Base-by-base conservation (phyloP, 208 protist genomes). In the Leptomonas pyrrhocoris region DNA sequence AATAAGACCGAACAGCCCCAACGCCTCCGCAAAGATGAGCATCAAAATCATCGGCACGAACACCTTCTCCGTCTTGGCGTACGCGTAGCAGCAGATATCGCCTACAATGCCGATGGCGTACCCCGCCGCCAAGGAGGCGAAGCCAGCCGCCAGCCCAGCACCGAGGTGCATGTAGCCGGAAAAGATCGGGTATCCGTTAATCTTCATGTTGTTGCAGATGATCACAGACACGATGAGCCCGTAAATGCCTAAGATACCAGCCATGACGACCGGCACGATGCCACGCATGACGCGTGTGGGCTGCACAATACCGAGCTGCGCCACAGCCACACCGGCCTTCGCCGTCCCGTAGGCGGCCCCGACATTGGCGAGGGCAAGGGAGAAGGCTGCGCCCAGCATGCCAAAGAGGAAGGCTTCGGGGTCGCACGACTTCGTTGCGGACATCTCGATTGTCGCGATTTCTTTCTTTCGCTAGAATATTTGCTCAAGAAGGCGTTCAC, bases 1-100 rank as follows among this genome's bases (percentile, higher is more conserved):
- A 75, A 99, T 99, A 43, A 99, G 89, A 55, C 99, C 99, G 77
- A 99, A 98, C 1, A 99, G 79, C 64, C 96, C 99, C n/a, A n/a
- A n/a, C n/a, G n/a, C n/a, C n/a, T n/a, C n/a, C n/a, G n/a, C n/a
- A n/a, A n/a, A n/a, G n/a, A 99, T 99, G 66, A 99, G 97, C 89
- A 99, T 99, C 38, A 99, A 91, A 89, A 99, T 98, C 98, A 99
- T 99, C 53, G 94, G 96, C 38, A 99, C 98, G 84, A 99, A 99
- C 23, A 99, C 93, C 68, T 93, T 97, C 56, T 98, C 98, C 68
- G 99, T 97, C 77, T 98, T 92, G 61, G 83, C 92, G 67, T 95
- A 96, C 13, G 94, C 92, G 73, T 93, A 87, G 74, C 86, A 92
- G 74, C 89, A 96, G 81, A 98, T 94, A 83, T 99, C 98, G 71